phyloP scores from a whole-genome alignment of 2,329 filamentous ascomycete species.

The Monilinia aucupariae region DNA sequence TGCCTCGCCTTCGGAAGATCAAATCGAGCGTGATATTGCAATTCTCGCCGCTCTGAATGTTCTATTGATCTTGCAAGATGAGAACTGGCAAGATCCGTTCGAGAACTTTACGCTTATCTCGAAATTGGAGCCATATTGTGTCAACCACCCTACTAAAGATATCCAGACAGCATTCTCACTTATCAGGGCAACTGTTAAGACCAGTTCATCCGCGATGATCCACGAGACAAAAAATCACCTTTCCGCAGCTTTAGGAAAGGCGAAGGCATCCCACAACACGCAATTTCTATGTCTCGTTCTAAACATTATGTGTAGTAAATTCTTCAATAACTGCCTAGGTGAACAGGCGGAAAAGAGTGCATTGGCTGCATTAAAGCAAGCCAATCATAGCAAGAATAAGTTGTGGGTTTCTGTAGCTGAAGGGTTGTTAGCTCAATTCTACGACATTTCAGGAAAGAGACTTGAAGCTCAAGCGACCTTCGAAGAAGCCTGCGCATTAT shows the following conservation, averaged over 20 bases:
- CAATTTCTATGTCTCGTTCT: slow-evolving; percentile 79
- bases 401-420: slow-evolving; percentile 78
- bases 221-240: slow-evolving; percentile 75
- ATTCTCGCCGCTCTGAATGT: slow-evolving; percentile 64
- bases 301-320: slow-evolving; percentile 75
- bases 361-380: slow-evolving; percentile 61
- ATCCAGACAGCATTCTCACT: slow-evolving; percentile 75
- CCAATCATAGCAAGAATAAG: slow-evolving; percentile 62
- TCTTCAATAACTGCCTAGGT: slow-evolving; percentile 56
- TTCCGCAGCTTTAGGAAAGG: slow-evolving; percentile 63
- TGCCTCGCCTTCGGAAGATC: slow-evolving; percentile 39
- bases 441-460: slow-evolving; percentile 64
- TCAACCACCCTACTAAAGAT: slow-evolving; percentile 64
- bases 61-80: slow-evolving; percentile 66
- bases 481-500: slow-evolving; percentile 39
- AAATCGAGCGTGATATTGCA: slow-evolving; percentile 57
- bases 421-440: slow-evolving; percentile 69
- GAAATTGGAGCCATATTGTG: slow-evolving; percentile 61
- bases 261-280: slow-evolving; percentile 65
- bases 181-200: slow-evolving; percentile 61
- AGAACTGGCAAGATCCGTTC: slow-evolving; percentile 50
- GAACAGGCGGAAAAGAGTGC: slow-evolving; percentile 75
- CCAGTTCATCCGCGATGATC: slow-evolving; percentile 58
- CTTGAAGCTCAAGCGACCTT: slow-evolving; percentile 44
- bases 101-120: slow-evolving; percentile 58